phyloP scores from a whole-genome alignment of 1,284 basidiomycete species.

The Cryptococcus wingfieldii region DNA sequence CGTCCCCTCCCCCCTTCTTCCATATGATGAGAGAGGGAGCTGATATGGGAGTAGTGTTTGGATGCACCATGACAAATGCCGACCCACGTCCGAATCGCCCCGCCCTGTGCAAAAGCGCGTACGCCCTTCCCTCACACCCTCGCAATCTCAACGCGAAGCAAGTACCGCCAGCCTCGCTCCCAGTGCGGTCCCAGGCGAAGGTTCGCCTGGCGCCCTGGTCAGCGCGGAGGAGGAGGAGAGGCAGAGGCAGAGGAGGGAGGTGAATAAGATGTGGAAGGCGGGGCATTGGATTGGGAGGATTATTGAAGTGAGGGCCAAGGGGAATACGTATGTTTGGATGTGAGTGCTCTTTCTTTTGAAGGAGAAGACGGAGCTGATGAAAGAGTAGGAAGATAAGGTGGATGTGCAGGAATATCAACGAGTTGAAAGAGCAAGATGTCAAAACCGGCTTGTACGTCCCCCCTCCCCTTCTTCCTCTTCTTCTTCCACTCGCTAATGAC shows the following conservation, averaged over 20 bases:
- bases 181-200: no score
- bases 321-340: conserved; percentile 19
- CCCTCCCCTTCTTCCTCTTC: neutral
- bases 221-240: neutral
- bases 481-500: neutral
- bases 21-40: no score
- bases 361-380: neutral
- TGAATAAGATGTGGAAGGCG: conserved; percentile 6
- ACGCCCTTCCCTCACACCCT: no score
- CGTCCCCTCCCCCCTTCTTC: no score
- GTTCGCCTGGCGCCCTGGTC: no score
- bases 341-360: conserved; percentile 6
- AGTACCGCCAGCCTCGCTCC: no score
- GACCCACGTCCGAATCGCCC: no score
- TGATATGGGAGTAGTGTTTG: no score
- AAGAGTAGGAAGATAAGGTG: conserved; percentile 16
- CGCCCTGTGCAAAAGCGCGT: no score
- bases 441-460: conserved; percentile 12
- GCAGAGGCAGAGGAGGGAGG: conserved; percentile 1
- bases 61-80: no score
- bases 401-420: conserved; percentile 13
- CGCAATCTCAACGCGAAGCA: no score
- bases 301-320: conserved; percentile 19
- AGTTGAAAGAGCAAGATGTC: conserved; percentile 9
- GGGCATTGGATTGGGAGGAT: conserved; percentile 21